Conservation (phyloP, 148 eudicot species). For the Polygonum aviculare region DNA sequence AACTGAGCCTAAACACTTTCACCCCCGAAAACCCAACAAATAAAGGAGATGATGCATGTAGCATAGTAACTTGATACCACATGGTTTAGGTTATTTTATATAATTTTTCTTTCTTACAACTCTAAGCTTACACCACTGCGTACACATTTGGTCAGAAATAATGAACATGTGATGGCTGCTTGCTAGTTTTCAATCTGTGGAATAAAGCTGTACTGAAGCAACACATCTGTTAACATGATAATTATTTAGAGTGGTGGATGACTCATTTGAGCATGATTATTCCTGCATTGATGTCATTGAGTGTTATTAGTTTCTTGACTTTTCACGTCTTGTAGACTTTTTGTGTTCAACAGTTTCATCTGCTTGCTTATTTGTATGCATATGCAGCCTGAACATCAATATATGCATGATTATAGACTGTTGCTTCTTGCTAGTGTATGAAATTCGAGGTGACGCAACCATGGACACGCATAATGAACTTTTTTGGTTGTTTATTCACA, state of each 20-base stretch:
- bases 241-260: background rate
- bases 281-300: background rate
- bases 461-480: background rate
- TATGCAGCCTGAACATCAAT: background rate
- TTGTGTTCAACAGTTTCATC: background rate
- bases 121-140: background rate
- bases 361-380: background rate
- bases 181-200: background rate
- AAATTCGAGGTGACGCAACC: background rate
- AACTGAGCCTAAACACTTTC: background rate
- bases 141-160: background rate
- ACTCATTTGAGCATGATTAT: background rate
- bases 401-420: background rate
- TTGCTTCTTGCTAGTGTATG: background rate
- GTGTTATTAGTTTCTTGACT: background rate
- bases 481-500: conserved; percentile 19
- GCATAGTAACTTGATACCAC: background rate
- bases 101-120: background rate
- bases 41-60: background rate
- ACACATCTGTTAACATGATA: background rate
- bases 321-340: background rate
- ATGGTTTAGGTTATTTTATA: background rate
- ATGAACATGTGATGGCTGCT: background rate
- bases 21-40: background rate
- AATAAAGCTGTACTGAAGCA: background rate